phyloP scores from a whole-genome alignment of 2,329 filamentous ascomycete species.

The Epichloe festucae region DNA sequence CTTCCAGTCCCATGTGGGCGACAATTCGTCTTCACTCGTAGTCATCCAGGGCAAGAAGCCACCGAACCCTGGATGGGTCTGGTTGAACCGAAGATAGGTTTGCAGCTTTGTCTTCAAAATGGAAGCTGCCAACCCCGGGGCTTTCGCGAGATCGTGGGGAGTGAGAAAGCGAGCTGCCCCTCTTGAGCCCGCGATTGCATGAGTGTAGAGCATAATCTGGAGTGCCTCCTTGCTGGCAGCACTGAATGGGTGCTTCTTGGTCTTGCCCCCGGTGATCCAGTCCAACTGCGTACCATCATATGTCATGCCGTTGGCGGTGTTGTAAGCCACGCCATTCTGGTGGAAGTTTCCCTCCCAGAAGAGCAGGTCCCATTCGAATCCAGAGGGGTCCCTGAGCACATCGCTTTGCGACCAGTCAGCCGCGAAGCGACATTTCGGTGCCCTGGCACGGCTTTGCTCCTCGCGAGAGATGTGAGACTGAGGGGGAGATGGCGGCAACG shows the following conservation, averaged over 20 bases:
- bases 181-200: slow-evolving; percentile 23
- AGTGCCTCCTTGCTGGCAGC: slow-evolving; percentile 27
- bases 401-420: slow-evolving; percentile 17
- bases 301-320: slow-evolving; percentile 27
- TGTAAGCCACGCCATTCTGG: slow-evolving; percentile 27
- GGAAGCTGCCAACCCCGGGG: slow-evolving; percentile 19
- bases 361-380: slow-evolving; percentile 24
- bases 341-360: slow-evolving; percentile 33
- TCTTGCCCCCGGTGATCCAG: slow-evolving; percentile 22
- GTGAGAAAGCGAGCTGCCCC: slow-evolving; percentile 27
- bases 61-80: slow-evolving; percentile 27
- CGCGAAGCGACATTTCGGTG: slow-evolving; percentile 18
- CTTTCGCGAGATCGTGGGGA: slow-evolving; percentile 18
- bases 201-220: slow-evolving; percentile 30
- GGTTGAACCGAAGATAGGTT: slow-evolving; percentile 27
- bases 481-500: background rate
- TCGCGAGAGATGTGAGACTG: background rate
- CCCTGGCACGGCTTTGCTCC: background rate
- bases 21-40: slow-evolving; percentile 16
- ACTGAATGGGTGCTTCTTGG: slow-evolving; percentile 25
- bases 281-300: slow-evolving; percentile 27
- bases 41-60: slow-evolving; percentile 28
- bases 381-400: slow-evolving; percentile 15
- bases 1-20: slow-evolving; percentile 23
- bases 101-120: slow-evolving; percentile 26